Conservation (phyloP, 2,329 filamentous ascomycete species). For the Fusarium udum region DNA sequence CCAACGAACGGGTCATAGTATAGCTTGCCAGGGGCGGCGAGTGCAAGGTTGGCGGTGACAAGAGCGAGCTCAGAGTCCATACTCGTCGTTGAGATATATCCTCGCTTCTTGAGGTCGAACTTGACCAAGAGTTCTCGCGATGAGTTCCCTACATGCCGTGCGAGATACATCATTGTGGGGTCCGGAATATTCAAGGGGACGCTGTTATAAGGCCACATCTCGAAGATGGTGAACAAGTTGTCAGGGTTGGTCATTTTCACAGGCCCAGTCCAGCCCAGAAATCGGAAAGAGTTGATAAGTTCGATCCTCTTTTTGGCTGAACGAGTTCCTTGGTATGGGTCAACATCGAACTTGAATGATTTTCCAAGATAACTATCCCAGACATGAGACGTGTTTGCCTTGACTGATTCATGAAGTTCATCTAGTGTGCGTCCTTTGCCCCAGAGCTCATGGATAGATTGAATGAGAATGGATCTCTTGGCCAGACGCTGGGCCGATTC, state of each 20-base stretch:
- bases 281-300: conserved; percentile 84
- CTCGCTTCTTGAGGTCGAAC: conserved; percentile 91
- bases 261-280: conserved; percentile 79
- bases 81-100: conserved; percentile 93
- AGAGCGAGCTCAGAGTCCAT: conserved; percentile 97
- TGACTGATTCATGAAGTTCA: conserved; percentile 73
- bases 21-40: conserved; percentile 82
- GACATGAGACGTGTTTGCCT: conserved; percentile 63
- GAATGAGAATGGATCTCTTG: conserved; percentile 80
- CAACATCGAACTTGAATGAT: conserved; percentile 86
- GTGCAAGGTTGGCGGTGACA: conserved; percentile 89
- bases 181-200: conserved; percentile 58
- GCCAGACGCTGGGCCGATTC: conserved; percentile 74
- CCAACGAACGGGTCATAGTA: conserved; percentile 97
- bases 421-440: conserved; percentile 74
- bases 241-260: conserved; percentile 81
- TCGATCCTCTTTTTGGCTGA: conserved; percentile 69
- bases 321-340: conserved; percentile 82
- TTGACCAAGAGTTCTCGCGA: conserved; percentile 73
- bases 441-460: conserved; percentile 91
- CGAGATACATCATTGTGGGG: conserved; percentile 73
- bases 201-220: conserved; percentile 75
- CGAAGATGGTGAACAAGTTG: conserved; percentile 81
- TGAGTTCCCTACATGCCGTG: conserved; percentile 73
- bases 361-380: conserved; percentile 72